Base-by-base conservation (phyloP, 78 protist genomes). In the Pigoraptor vietnamica region DNA sequence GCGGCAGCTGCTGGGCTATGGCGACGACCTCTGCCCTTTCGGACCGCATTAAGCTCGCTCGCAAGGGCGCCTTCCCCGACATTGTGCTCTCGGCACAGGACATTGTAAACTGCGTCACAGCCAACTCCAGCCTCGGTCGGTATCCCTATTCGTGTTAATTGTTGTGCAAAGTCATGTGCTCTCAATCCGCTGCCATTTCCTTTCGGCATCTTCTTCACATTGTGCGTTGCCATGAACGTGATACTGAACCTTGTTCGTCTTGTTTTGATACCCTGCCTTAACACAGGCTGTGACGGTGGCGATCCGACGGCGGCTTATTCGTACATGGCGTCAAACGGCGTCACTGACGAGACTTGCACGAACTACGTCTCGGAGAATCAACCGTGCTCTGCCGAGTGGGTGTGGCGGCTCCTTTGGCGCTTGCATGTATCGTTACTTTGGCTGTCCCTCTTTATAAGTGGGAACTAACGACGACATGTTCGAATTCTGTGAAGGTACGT, bases 231-330 rank as follows among this genome's bases (percentile, higher is more conserved):
- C n/a, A n/a, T n/a, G n/a, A n/a, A n/a, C n/a, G n/a, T n/a, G n/a
- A n/a, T n/a, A n/a, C n/a, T n/a, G n/a, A n/a, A n/a, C n/a, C n/a
- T n/a, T n/a, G n/a, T n/a, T n/a, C n/a, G n/a, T n/a, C n/a, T n/a
- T n/a, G n/a, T n/a, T n/a, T n/a, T n/a, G n/a, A n/a, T n/a, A n/a
- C n/a, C n/a, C n/a, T n/a, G n/a, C n/a, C n/a, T n/a, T n/a, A n/a
- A n/a, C n/a, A n/a, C n/a, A n/a, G 86, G 86, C 86, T 96, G 98
- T 92, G 95, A 92, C 89, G 98, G 98, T 87, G 98, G 98, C 83
- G 94, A 91, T n/a, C 90, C 92, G 25, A 94, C 94, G 37, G 86
- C 86, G 10, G n/a, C n/a, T n/a, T 92, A 91, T 56, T 90, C 56
- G 37, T 96, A 94, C 92, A 93, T 95, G 2, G 25, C 79, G 2